Percentiles rank a stretch among this genome's conserved stretches.
These are phyloP conservation scores for Plasmodium adleri DNA, from an alignment of 169 alveolate species.

Conservation along the genomic window DNA sequence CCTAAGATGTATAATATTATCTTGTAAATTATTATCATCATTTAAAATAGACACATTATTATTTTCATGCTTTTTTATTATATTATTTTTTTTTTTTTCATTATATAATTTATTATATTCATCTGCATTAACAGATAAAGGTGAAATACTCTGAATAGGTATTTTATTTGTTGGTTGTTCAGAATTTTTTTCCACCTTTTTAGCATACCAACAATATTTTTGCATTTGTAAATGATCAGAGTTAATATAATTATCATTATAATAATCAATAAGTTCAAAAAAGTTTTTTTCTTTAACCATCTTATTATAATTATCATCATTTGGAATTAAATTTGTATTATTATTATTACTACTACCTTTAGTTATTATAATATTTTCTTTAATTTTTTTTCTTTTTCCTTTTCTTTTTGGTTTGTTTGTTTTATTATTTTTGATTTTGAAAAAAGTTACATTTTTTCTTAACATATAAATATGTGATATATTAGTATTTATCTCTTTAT, in stretches of 20 bases:
- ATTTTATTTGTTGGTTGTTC: slow-evolving; percentile 54
- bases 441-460: background rate
- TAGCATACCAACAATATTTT: slow-evolving; percentile 66
- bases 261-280: slow-evolving; percentile 27
- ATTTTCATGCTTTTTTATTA: background rate
- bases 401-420: background rate
- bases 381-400: background rate
- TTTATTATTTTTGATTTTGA: background rate
- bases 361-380: too few species aligned
- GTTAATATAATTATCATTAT: slow-evolving; percentile 43
- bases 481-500: background rate
- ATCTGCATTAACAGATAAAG: slow-evolving; percentile 25
- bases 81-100: background rate
- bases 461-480: background rate
- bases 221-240: slow-evolving; percentile 6
- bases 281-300: background rate
- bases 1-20: too few species aligned
- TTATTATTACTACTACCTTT: background rate
- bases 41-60: background rate
- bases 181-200: slow-evolving; percentile 18
- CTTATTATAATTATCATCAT: background rate
- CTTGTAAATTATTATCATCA: background rate
- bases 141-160: slow-evolving; percentile 34
- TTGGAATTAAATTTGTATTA: background rate
- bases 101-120: slow-evolving; percentile 20